Base-by-base conservation (phyloP, 164 flowering plant genomes). In the Paratinospora sagittata region DNA sequence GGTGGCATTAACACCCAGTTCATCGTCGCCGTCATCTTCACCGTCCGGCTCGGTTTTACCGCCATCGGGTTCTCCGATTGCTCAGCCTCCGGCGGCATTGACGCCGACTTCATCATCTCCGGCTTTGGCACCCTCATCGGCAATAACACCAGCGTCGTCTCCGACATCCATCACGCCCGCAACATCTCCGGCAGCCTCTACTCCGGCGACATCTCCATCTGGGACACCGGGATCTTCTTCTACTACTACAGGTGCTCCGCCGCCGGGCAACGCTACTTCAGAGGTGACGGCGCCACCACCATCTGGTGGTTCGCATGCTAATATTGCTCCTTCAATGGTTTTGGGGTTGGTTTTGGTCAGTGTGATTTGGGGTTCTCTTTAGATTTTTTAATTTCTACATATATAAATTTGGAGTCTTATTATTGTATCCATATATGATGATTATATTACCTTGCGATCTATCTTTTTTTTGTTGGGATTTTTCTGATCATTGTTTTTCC, bases 341-440 rank as follows among this genome's bases (percentile, higher is more conserved):
- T 63, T 63, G 27, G 57, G 69, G 16, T 70, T 30, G 30, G 63
- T 6, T 7, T 60, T n/a, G 58, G 72, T 12, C 4, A n/a, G 39
- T 69, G 8, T 69, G 72, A 24, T 69, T n/a, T 36, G 33, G 70
- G 21, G 41, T 23, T 64, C 41, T 33, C 5, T 64, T 36, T 65
- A 37, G 68, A 65, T 65, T 65, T 17, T 43, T 24, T 52, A n/a
- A n/a, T n/a, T n/a, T n/a, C n/a, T 52, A 21, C 16, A 52, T 19
- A 52, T n/a, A 16, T 52, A 16, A 19, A n/a, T n/a, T 52, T 52
- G 5, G 16, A 16, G 58, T 2, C 3, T 52, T 52, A 3, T 16
- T 52, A 52, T 52, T 52, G 16, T 17, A 13, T 52, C n/a, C 16
- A 52, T 52, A 16, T 52, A 13, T 2, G 58, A 52, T 17, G n/a